Evolutionary conservation across 2,329 filamentous ascomycete species (phyloP).

Genomic region (Penicillium sp.): DNA sequence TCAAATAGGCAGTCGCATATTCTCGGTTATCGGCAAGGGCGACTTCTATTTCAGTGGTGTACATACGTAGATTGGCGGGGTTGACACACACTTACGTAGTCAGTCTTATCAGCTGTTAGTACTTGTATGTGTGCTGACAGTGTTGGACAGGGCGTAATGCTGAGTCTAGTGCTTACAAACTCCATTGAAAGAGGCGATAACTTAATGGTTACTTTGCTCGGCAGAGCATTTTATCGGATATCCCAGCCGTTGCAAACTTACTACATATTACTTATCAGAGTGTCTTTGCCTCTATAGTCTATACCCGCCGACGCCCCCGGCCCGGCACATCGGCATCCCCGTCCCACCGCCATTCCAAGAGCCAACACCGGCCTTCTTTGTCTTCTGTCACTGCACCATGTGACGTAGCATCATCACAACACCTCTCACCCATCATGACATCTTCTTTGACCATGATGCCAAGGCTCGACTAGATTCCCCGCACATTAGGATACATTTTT

Average conservation of each 20-base stretch:
- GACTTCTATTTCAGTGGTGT: background rate
- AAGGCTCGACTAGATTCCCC: too few species aligned
- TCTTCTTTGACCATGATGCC: too few species aligned
- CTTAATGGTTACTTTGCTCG: background rate
- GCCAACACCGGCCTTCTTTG: background rate
- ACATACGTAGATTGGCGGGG: background rate
- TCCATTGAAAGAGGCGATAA: background rate
- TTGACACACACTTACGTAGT: background rate
- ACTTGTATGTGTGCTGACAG: background rate
- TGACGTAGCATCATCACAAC: too few species aligned
- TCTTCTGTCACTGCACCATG: background rate
- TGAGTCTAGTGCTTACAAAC: background rate
- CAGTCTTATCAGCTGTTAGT: background rate
- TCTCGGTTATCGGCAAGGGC: background rate
- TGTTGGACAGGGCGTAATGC: background rate
- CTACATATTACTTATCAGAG: background rate
- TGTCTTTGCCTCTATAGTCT: background rate
- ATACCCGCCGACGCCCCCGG: too few species aligned
- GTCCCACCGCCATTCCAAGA: background rate
- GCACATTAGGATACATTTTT: too few species aligned
- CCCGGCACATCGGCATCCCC: background rate
- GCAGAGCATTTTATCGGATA: background rate
- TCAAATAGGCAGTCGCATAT: background rate
- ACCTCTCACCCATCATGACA: too few species aligned
- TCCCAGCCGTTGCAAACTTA: background rate